Evolutionary conservation across 2,329 filamentous ascomycete genomes (phyloP).

Genomic region (Colletotrichum tropicale): DNA sequence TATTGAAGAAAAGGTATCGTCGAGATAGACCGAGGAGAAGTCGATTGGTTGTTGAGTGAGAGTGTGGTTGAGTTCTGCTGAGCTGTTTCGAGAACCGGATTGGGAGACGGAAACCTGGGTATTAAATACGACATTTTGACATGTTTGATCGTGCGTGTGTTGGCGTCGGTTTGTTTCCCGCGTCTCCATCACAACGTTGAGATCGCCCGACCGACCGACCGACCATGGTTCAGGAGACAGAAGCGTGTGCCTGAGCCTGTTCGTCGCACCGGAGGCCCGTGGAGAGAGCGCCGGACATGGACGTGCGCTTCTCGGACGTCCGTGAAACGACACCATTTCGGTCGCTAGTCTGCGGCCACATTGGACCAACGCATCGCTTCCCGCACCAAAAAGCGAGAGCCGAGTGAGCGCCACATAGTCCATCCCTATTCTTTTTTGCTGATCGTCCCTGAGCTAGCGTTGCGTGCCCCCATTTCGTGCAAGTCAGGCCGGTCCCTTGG

Average conservation of each 20-base stretch:
- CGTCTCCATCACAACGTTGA: not conserved
- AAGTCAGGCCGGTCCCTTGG: not conserved
- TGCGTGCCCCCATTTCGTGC: not conserved
- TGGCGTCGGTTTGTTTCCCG: not conserved
- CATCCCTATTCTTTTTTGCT: not conserved
- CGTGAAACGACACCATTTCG: conserved; percentile 16
- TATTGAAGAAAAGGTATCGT: not conserved
- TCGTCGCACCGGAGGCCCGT: conserved; percentile 15
- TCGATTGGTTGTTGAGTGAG: not conserved
- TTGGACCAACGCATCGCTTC: conserved; percentile 8
- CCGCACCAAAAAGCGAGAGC: conserved; percentile 19
- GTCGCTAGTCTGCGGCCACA: not conserved
- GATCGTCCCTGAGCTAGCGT: conserved; percentile 9
- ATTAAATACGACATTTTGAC: conserved; percentile 10
- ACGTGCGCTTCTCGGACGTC: conserved; percentile 16
- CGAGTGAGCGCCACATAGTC: conserved; percentile 1
- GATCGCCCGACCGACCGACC: not conserved
- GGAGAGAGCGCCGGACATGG: conserved; percentile 19
- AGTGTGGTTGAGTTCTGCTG: conserved; percentile 4
- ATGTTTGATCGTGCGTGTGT: not conserved
- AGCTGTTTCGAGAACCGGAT: not conserved
- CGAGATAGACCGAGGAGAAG: conserved; percentile 1
- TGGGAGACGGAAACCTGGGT: not conserved
- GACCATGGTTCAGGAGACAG: conserved; percentile 2
- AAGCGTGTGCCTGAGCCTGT: not conserved